Conservation (phyloP, 805 yeast genomes). For the Millerozyma acaciae region DNA sequence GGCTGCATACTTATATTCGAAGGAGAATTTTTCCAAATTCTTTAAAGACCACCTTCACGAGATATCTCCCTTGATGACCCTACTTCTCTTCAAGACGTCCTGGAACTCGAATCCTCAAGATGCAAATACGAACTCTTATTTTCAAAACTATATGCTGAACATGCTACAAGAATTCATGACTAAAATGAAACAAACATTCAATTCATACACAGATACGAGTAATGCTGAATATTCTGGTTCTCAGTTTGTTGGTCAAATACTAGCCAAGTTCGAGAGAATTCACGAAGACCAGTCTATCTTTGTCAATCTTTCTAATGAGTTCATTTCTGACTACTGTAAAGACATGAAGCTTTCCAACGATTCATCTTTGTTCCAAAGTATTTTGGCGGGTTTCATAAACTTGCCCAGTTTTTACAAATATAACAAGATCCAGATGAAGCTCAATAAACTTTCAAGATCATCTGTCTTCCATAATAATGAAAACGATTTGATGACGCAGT, state of each 20-base stretch:
- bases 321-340: constrained; percentile 36
- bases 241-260: constrained; percentile 28
- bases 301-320: constrained; percentile 34
- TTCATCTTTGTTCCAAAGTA: constrained; percentile 38
- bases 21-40: constrained; percentile 31
- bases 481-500: not conserved
- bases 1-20: constrained; percentile 36
- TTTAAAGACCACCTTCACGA: constrained; percentile 29
- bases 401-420: constrained; percentile 42
- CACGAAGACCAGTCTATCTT: constrained; percentile 28
- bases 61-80: constrained; percentile 32
- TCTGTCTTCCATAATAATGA: not conserved
- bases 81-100: constrained; percentile 19
- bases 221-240: constrained; percentile 17
- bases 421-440: constrained; percentile 31
- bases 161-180: constrained; percentile 19
- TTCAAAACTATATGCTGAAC: constrained; percentile 15
- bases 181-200: constrained; percentile 22
- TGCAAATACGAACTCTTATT: constrained; percentile 11
- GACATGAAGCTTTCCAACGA: constrained; percentile 35
- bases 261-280: constrained; percentile 27
- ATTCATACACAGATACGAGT: constrained; percentile 12
- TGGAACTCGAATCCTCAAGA: not conserved
- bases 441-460: constrained; percentile 14
- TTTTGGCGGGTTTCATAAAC: constrained; percentile 38